phyloP scores from a whole-genome alignment of 169 alveolate genomes.

The Perkinsus olseni region DNA sequence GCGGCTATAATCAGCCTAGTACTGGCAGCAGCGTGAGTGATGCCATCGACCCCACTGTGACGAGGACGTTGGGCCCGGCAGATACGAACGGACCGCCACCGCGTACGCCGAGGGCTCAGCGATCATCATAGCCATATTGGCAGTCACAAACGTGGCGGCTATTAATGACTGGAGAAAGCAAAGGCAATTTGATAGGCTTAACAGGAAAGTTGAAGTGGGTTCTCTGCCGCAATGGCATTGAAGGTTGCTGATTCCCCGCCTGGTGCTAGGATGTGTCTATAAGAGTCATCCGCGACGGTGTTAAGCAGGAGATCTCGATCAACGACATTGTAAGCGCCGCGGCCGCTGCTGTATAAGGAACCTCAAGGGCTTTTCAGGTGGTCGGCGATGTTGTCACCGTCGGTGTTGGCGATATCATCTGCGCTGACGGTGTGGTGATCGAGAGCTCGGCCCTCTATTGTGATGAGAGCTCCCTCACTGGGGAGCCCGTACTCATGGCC shows the following conservation, averaged over 20 bases:
- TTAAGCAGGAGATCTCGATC: conserved; percentile 34
- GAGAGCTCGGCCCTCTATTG: conserved; percentile 56
- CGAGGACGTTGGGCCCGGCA: neutral
- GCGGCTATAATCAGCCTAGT: neutral
- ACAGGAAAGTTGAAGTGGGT: conserved; percentile 47
- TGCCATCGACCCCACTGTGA: neutral
- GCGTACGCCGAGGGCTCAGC: conserved; percentile 69
- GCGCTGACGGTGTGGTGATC: conserved; percentile 61
- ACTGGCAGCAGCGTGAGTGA: neutral
- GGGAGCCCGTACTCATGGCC: conserved; percentile 65
- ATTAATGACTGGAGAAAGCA: conserved; percentile 73
- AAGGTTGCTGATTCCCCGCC: neutral
- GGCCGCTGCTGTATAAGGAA: neutral
- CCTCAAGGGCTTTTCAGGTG: neutral
- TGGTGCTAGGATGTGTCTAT: conserved; percentile 24
- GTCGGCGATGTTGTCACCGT: neutral
- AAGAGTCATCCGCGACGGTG: conserved; percentile 48
- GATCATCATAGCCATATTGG: conserved; percentile 74
- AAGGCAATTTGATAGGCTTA: conserved; percentile 62
- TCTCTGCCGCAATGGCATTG: too few relatives aligned
- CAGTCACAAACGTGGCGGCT: conserved; percentile 72
- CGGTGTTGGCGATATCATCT: conserved; percentile 71
- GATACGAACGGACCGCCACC: neutral
- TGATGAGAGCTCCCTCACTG: conserved; percentile 81
- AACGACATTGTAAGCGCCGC: conserved; percentile 40